These are phyloP conservation scores for Trichophyton equinum DNA, from an alignment of 2,329 filamentous ascomycete species.

Conservation along the genomic window DNA sequence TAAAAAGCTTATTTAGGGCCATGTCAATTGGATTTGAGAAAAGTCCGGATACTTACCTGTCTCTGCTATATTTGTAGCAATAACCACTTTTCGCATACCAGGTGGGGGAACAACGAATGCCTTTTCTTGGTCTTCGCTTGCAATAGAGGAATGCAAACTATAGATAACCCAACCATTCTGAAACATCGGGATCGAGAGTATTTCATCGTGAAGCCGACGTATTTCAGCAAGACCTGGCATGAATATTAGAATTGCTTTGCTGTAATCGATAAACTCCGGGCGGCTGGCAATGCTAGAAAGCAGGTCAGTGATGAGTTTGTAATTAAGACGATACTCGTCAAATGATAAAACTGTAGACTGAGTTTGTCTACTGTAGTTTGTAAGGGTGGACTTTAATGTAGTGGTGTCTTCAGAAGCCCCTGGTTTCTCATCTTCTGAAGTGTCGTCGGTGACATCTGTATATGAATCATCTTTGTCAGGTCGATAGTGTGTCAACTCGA, in stretches of 20 bases:
- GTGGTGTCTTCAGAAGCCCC: conserved; percentile 39
- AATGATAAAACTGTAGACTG: conserved; percentile 61
- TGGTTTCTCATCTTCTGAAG: conserved; percentile 30
- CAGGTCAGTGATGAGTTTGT: conserved; percentile 68
- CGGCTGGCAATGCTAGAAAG: conserved; percentile 63
- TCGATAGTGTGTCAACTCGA: conserved; percentile 70
- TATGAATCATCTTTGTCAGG: conserved; percentile 42
- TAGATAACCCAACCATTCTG: conserved; percentile 69
- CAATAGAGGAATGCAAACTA: conserved; percentile 85
- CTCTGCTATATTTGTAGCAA: conserved; percentile 96
- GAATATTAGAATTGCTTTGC: conserved; percentile 87
- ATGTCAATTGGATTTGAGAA: neutral
- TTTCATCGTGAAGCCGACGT: conserved; percentile 70
- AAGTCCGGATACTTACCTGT: conserved; percentile 45
- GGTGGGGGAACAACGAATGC: conserved; percentile 76
- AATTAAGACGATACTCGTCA: conserved; percentile 87
- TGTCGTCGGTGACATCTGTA: conserved; percentile 31
- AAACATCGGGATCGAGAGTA: conserved; percentile 66
- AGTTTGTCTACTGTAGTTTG: conserved; percentile 64
- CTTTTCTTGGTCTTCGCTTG: conserved; percentile 89
- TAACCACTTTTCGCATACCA: conserved; percentile 79
- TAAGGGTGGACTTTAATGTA: conserved; percentile 48
- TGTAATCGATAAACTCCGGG: conserved; percentile 55
- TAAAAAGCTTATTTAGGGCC: conserved; percentile 6
- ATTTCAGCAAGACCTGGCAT: conserved; percentile 92